Evolutionary conservation across 2,329 filamentous ascomycete genomes (phyloP).

Genomic region (Lecanicillium sp.): DNA sequence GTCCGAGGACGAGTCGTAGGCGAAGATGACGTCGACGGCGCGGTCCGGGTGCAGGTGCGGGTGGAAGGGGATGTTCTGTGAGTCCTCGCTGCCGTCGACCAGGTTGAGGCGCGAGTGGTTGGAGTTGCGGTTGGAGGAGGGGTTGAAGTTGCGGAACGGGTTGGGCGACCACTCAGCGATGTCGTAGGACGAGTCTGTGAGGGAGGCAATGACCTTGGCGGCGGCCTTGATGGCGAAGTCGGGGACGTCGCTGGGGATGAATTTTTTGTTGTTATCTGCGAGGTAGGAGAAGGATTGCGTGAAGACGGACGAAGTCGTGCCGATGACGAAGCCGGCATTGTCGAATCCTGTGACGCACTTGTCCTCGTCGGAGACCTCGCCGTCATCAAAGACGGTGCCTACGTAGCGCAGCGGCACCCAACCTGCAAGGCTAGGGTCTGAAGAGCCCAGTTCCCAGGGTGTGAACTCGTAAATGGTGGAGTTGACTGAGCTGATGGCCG

Average conservation of each 20-base stretch:
- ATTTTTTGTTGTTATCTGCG: slow-evolving; percentile 22
- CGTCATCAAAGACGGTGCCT: slow-evolving; percentile 65
- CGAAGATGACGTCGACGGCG: slow-evolving; percentile 72
- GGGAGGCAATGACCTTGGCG: slow-evolving; percentile 40
- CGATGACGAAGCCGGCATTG: slow-evolving; percentile 77
- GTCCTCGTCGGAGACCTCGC: slow-evolving; percentile 48
- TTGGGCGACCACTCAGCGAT: slow-evolving; percentile 68
- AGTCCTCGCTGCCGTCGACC: slow-evolving; percentile 72
- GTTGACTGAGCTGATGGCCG: slow-evolving; percentile 51
- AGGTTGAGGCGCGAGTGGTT: slow-evolving; percentile 53
- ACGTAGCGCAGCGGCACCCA: slow-evolving; percentile 67
- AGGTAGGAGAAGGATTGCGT: slow-evolving; percentile 68
- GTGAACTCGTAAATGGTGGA: slow-evolving; percentile 73
- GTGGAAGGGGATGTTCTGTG: slow-evolving; percentile 73
- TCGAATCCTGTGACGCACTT: slow-evolving; percentile 74
- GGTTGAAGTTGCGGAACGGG: slow-evolving; percentile 64
- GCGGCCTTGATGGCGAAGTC: slow-evolving; percentile 47
- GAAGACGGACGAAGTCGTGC: slow-evolving; percentile 79
- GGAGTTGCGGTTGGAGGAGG: slow-evolving; percentile 52
- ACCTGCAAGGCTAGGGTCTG: slow-evolving; percentile 64
- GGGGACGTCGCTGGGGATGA: slow-evolving; percentile 33
- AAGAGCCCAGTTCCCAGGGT: slow-evolving; percentile 73
- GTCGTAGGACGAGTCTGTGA: slow-evolving; percentile 59
- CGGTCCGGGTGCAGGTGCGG: slow-evolving; percentile 71
- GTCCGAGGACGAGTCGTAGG: slow-evolving; percentile 72